Percentiles rank a stretch among this genome's conserved stretches.
Conservation (phyloP, 345 rosid species). For the Bruguiera gymnorhiza region DNA sequence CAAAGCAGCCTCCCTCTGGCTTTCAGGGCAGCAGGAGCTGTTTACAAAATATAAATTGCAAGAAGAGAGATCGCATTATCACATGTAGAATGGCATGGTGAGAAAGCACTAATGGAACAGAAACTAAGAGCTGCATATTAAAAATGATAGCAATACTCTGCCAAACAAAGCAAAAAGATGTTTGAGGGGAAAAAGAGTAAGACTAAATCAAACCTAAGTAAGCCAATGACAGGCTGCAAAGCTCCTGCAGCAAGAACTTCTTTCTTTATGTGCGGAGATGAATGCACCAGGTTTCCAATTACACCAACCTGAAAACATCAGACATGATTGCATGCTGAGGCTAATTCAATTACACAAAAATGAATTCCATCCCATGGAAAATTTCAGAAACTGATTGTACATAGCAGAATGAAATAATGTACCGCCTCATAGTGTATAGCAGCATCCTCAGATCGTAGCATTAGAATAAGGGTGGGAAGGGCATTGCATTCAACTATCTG, state of each 20-base stretch:
- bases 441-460: slow-evolving; percentile 96
- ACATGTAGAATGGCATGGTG: neutral
- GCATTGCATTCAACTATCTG: slow-evolving; percentile 96
- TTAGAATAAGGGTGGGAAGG: slow-evolving; percentile 86
- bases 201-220: slow-evolving; percentile 57
- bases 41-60: slow-evolving; percentile 25
- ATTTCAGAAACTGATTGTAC: slow-evolving; percentile 8
- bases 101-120: no score
- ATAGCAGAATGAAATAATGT: slow-evolving; percentile 26
- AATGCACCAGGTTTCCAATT: slow-evolving; percentile 94
- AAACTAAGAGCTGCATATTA: no score
- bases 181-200: neutral
- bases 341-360: slow-evolving; percentile 4
- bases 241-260: slow-evolving; percentile 97
- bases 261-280: slow-evolving; percentile 88
- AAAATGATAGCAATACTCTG: neutral
- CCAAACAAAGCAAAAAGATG: neutral
- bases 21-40: slow-evolving; percentile 97
- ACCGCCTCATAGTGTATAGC: slow-evolving; percentile 99
- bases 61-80: neutral
- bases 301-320: slow-evolving; percentile 64
- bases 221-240: slow-evolving; percentile 89
- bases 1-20: slow-evolving; percentile 98
- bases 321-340: slow-evolving; percentile 6
- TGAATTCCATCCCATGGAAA: slow-evolving; percentile 9